Evolutionary conservation across 2,329 filamentous ascomycete species (phyloP).

Genomic region (Claviceps africana): DNA sequence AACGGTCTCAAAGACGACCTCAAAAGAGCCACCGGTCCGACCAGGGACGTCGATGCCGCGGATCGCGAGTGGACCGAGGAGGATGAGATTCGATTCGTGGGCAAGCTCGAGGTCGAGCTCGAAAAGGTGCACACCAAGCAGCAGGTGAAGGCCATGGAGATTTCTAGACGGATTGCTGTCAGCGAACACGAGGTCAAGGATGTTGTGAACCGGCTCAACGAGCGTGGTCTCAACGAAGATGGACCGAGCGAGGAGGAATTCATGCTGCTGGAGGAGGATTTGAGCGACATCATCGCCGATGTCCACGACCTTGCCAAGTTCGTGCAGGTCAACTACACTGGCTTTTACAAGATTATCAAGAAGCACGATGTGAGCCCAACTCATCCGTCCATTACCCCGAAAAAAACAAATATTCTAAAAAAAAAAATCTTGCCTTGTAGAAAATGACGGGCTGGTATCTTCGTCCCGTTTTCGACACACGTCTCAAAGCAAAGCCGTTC

Average conservation of each 20-base stretch:
- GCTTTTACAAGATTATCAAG: constrained; percentile 99
- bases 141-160: constrained; percentile 93
- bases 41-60: constrained; percentile 28
- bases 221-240: constrained; percentile 41
- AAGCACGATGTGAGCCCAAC: constrained; percentile 71
- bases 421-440: constrained; percentile 25
- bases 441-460: constrained; percentile 93
- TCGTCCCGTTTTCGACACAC: constrained; percentile 86
- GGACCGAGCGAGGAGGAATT: constrained; percentile 82
- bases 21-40: constrained; percentile 51
- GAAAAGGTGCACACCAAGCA: constrained; percentile 98
- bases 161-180: constrained; percentile 74
- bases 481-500: constrained; percentile 91
- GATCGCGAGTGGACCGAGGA: constrained; percentile 70
- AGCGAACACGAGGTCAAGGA: constrained; percentile 83
- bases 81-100: constrained; percentile 79
- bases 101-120: constrained; percentile 75
- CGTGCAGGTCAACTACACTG: constrained; percentile 95
- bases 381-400: neutral
- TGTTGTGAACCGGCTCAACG: constrained; percentile 63
- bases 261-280: constrained; percentile 78
- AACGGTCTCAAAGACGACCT: constrained; percentile 82
- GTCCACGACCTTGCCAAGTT: constrained; percentile 97
- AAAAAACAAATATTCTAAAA: neutral
- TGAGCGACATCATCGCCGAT: constrained; percentile 96